Evolutionary conservation across 306 rosid species (phyloP), one percentile per base, ranked within the genome.

Genomic region (Macrotyloma uniflorum): DNA sequence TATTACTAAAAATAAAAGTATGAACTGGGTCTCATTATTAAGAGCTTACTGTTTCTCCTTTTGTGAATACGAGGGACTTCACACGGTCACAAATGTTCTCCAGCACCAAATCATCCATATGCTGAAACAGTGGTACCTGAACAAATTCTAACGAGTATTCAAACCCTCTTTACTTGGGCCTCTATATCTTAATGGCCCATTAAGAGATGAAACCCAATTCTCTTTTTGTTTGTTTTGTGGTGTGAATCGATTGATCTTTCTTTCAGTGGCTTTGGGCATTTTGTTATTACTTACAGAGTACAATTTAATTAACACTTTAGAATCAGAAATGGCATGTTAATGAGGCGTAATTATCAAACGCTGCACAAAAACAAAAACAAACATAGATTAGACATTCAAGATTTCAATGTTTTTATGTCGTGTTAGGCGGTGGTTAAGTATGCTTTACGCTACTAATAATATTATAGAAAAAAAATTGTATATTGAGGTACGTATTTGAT

Each of bases 31-130:
- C n/a, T n/a, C n/a, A n/a, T n/a, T n/a, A n/a, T n/a, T n/a, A n/a
- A 33, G 18, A 78, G 76, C 94, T 88, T 78, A 95, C 98, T 0
- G 90, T 95, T 88, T 95, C 98, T 63, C 96, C 98, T 71, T 91
- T 95, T 23, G 98, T 89, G 89, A 91, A 92, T 30, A 93, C 89
- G 66, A 95, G 96, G 50, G 98, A 93, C 80, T 91, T 95, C 72
- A 95, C 98, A 11, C 98, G 93, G 80, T 95, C 98, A 72, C 98
- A 95, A 4, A 95, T 95, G 86, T 91, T 92, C 86, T 91, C 97
- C 1, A 95, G 86, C 51, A 91, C 97, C 67, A 95, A 83, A 72
- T 92, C 95, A 80, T 95, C 98, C 98, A 95, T 95, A 26, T 91
- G 93, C 71, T 95, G 98, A 80, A 95, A 92, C 11, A 95, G 65